phyloP scores from a whole-genome alignment of 768 basidiomycete species.

The Rhodotorula graminis region DNA sequence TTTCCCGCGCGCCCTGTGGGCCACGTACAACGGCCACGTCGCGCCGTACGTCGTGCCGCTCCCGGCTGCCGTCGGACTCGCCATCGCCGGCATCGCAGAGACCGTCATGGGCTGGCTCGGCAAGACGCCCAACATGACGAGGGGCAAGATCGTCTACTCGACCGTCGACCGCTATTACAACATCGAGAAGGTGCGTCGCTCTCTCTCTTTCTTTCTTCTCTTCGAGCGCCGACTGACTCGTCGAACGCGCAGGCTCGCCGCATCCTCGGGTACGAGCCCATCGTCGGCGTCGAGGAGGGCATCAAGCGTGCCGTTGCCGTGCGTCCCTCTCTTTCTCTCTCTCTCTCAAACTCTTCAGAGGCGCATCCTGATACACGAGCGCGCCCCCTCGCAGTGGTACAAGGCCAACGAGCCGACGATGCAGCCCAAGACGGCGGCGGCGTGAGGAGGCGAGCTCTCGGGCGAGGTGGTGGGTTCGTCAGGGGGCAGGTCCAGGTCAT shows the following conservation, averaged over 20 bases:
- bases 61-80: conserved; percentile 47
- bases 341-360: too few species aligned
- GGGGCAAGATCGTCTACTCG: conserved; percentile 73
- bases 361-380: too few species aligned
- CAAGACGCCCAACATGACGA: conserved; percentile 77
- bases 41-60: conserved; percentile 25
- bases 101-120: conserved; percentile 67
- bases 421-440: conserved; percentile 14
- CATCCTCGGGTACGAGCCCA: conserved; percentile 87
- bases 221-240: neutral
- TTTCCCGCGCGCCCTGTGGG: conserved; percentile 75
- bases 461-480: too few species aligned
- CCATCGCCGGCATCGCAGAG: conserved; percentile 68
- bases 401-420: conserved; percentile 35
- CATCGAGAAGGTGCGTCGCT: conserved; percentile 65
- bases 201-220: too few species aligned
- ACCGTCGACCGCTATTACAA: conserved; percentile 82
- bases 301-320: conserved; percentile 63
- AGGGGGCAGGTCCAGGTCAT: too few species aligned
- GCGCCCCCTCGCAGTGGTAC: conserved; percentile 23
- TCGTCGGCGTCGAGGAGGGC: conserved; percentile 83
- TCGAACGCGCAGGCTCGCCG: conserved; percentile 54
- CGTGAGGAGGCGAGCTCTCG: neutral
- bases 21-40: conserved; percentile 53
- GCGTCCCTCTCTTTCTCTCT: neutral